A percentile compares a stretch with the other conserved stretches of the same genome.
These are phyloP conservation scores for Plasmodium gallinaceum DNA, from an alignment of 169 alveolate genomes.

Conservation along the genomic window DNA sequence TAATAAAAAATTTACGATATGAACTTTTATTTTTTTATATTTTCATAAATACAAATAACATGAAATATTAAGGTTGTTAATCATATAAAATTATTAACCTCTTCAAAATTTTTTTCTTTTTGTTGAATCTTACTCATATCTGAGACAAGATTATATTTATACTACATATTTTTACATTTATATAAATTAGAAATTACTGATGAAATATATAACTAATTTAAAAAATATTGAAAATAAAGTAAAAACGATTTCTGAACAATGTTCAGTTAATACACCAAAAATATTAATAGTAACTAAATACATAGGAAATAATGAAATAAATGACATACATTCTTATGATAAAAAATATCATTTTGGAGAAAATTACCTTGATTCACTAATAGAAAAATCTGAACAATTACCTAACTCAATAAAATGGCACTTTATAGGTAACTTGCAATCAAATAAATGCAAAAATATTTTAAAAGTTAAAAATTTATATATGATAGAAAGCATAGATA, in stretches of 20 bases:
- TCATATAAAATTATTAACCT: too few species aligned
- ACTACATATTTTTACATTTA: too few species aligned
- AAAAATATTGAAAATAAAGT: conserved; percentile 48
- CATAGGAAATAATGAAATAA: conserved; percentile 67
- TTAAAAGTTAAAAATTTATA: conserved; percentile 87
- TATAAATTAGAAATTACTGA: neutral
- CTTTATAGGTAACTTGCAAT: conserved; percentile 95
- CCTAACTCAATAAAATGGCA: conserved; percentile 95
- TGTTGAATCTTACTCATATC: too few species aligned
- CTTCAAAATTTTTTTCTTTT: too few species aligned
- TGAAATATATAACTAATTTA: conserved; percentile 56
- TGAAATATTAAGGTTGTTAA: too few species aligned
- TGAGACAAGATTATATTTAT: too few species aligned
- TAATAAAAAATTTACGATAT: too few species aligned
- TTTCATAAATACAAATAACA: too few species aligned
- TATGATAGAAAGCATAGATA: conserved; percentile 93
- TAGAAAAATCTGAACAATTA: conserved; percentile 88
- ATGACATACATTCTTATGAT: conserved; percentile 47
- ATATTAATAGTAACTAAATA: conserved; percentile 66
- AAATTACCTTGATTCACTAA: conserved; percentile 93
- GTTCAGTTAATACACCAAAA: conserved; percentile 22
- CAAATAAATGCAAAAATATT: conserved; percentile 92
- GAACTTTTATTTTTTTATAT: too few species aligned
- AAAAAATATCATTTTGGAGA: conserved; percentile 92
- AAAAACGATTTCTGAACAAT: conserved; percentile 27